A percentile compares a stretch with the other conserved stretches of the same genome.
Evolutionary conservation across 2,329 filamentous ascomycete species (phyloP).

Genomic region (Apiospora marii): DNA sequence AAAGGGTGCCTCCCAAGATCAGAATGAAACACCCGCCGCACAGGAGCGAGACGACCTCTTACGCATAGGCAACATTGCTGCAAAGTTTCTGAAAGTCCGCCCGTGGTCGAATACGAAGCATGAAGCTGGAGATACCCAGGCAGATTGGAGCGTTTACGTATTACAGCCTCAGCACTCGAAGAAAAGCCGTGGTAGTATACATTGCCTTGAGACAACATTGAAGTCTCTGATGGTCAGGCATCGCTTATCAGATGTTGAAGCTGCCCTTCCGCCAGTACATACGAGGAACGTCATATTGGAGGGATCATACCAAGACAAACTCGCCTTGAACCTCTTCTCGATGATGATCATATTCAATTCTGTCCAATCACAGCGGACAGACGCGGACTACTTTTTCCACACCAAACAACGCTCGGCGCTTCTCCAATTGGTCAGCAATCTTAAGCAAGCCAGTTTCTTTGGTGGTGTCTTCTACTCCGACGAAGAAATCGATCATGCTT

Average conservation of each 20-base stretch:
- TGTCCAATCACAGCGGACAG: conserved; percentile 84
- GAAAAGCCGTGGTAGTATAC: conserved; percentile 63
- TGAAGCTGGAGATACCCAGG: conserved; percentile 62
- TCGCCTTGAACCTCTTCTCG: conserved; percentile 85
- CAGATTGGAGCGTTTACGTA: conserved; percentile 78
- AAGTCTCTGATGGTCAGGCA: conserved; percentile 85
- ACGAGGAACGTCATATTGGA: conserved; percentile 78
- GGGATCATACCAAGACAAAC: conserved; percentile 83
- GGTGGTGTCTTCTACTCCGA: conserved; percentile 77
- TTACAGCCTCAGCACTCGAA: conserved; percentile 62
- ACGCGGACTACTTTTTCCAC: conserved; percentile 90
- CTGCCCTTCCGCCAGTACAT: conserved; percentile 73
- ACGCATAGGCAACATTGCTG: conserved; percentile 69
- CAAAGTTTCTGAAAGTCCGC: conserved; percentile 76
- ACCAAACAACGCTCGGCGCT: conserved; percentile 73
- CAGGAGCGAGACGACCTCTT: conserved; percentile 70
- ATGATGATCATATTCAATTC: conserved; percentile 87
- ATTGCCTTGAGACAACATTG: conserved; percentile 73
- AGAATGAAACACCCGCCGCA: conserved; percentile 42
- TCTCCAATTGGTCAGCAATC: conserved; percentile 74
- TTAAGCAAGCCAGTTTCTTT: conserved; percentile 87
- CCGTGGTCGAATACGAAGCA: conserved; percentile 75
- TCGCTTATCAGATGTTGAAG: conserved; percentile 72
- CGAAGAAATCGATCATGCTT: conserved; percentile 67
- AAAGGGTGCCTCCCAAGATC: conserved; percentile 32